Conservation (phyloP, 441 rosid genomes). For the Brassica hybrid region DNA sequence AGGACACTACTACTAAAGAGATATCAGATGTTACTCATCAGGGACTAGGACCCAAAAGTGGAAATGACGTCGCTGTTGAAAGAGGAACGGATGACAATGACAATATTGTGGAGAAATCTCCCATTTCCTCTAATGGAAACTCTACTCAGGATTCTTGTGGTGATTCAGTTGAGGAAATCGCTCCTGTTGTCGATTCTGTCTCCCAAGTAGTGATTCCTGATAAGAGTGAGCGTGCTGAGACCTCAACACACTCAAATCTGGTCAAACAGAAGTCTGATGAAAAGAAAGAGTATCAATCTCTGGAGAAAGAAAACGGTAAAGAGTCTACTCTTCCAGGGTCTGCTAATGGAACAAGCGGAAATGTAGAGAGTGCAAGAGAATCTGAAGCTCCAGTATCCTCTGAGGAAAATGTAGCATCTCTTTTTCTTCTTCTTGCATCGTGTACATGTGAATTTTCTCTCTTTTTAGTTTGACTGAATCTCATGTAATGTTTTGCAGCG, state of each 20-base stretch:
- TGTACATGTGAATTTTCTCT: slow-evolving; percentile 12
- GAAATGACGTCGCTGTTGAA: slow-evolving; percentile 36
- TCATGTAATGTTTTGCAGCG: slow-evolving; percentile 50
- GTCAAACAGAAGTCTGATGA: slow-evolving; percentile 31
- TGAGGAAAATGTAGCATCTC: slow-evolving; percentile 61
- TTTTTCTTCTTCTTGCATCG: slow-evolving; percentile 8
- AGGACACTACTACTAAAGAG: slow-evolving; percentile 39
- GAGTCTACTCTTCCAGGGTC: slow-evolving; percentile 24
- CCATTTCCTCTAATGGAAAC: slow-evolving; percentile 41
- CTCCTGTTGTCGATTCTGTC: slow-evolving; percentile 25
- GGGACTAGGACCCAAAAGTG: slow-evolving; percentile 16
- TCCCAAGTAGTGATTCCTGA: slow-evolving; percentile 45
- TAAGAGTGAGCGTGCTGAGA: slow-evolving; percentile 40
- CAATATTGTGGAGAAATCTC: slow-evolving; percentile 26
- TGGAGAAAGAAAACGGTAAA: slow-evolving; percentile 3
- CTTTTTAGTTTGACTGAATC: slow-evolving; percentile 25
- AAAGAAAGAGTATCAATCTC: slow-evolving; percentile 13
- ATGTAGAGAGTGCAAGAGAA: slow-evolving; percentile 34
- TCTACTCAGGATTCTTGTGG: slow-evolving; percentile 33
- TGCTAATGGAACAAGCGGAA: slow-evolving; percentile 44
- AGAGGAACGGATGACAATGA: slow-evolving; percentile 34
- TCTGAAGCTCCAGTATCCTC: slow-evolving; percentile 36
- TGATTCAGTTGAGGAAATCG: slow-evolving; percentile 33
- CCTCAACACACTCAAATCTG: slow-evolving; percentile 28
- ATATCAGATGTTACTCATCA: slow-evolving; percentile 21